phyloP scores from a whole-genome alignment of 108 stramenopile genomes.

The Aurantiochytrium sp. region DNA sequence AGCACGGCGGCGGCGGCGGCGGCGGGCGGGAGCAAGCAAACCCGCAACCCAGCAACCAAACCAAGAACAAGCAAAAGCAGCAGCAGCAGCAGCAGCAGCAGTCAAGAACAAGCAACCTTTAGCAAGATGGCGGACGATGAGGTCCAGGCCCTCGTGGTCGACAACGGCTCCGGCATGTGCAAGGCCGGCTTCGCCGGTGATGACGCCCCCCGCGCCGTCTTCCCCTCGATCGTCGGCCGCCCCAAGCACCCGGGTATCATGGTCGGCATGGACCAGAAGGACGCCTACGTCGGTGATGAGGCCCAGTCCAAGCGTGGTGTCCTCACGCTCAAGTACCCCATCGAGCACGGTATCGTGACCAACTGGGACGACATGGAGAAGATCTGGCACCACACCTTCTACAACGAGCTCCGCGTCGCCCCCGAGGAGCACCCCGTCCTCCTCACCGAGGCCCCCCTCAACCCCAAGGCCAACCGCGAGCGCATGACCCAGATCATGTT shows the following conservation, averaged over 20 bases:
- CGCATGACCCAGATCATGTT: constrained; percentile 99
- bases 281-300: constrained; percentile 93
- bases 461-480: constrained; percentile 99
- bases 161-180: too few relatives aligned
- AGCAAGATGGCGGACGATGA: too few relatives aligned
- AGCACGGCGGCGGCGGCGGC: too few relatives aligned
- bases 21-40: too few relatives aligned
- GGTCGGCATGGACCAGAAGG: constrained; percentile 99
- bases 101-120: not conserved
- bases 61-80: not conserved
- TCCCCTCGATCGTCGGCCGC: constrained; percentile 32
- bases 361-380: constrained; percentile 69
- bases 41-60: too few relatives aligned
- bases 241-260: constrained; percentile 57
- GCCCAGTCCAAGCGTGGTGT: constrained; percentile 65
- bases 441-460: constrained; percentile 97
- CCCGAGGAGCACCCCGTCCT: constrained; percentile 95
- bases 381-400: constrained; percentile 74
- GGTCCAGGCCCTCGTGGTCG: too few relatives aligned
- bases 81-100: not conserved
- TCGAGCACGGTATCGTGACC: constrained; percentile 77
- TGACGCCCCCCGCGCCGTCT: too few relatives aligned
- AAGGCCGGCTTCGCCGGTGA: too few relatives aligned
- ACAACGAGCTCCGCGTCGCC: constrained; percentile 69
- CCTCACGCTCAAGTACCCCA: constrained; percentile 98